Evolutionary conservation across 306 rosid genomes (phyloP), one percentile per base, ranked within the genome.

Genomic region (Dicorynia guianensis): DNA sequence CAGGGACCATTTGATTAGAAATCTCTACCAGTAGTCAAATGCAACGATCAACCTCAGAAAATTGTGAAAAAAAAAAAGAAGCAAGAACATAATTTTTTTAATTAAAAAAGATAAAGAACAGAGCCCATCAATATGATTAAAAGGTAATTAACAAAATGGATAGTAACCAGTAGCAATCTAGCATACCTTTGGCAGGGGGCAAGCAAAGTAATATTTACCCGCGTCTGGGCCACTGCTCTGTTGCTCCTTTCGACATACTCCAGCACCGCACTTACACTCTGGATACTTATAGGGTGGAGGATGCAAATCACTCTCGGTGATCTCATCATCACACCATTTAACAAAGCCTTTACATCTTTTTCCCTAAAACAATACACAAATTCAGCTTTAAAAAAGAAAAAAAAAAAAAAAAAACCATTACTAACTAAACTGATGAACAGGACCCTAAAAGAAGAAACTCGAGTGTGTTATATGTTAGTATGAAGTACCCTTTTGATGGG

Each of bases 401-500:
- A 66, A 7, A 7, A n/a, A n/a, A n/a, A n/a, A n/a, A n/a, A 57
- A 58, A 20, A 0, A 71, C 33, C 30, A 25, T 25, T 25, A 52
- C 7, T 13, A 42, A 60, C 5, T 9, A 19, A 36, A 59, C 4
- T 42, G 47, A 42, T 11, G 20, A 70, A n/a, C 47, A 13, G 14
- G 33, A 54, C 10, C 7, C 0, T 15, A 78, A 73, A 57, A 38
- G 12, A 4, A 0, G 20, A 43, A 57, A 4, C 53, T 39, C 30
- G 0, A 48, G 46, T 20, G 13, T n/a, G 20, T 18, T 61, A 1
- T 1, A 25, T 25, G 30, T 25, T 25, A 25, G 1, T 25, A 4
- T 3, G 11, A 33, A 63, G 7, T 57, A 86, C 93, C 86, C 71
- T 77, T 63, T 60, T 40, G 74, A 86, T 74, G 71, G 87, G 87